Evolutionary conservation across 176 grass and related monocot genomes (phyloP).

Genomic region (Carex cristatella): DNA sequence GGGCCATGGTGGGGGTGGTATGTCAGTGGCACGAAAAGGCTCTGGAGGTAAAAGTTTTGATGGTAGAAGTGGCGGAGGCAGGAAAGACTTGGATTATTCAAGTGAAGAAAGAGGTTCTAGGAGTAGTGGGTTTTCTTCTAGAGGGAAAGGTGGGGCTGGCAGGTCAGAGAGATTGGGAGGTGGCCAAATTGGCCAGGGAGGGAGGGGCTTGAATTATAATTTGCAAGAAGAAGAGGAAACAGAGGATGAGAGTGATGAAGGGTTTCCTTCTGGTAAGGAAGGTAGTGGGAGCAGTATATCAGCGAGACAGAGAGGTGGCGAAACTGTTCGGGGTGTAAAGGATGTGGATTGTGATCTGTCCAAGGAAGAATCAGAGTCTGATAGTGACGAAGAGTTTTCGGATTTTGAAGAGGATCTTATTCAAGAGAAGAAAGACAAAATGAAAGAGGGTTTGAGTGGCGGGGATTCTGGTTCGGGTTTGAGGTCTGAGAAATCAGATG

Average conservation of each 20-base stretch:
- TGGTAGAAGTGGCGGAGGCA: not conserved
- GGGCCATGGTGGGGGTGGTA: conserved; percentile 20
- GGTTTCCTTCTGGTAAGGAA: not conserved
- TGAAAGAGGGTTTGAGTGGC: conserved; percentile 22
- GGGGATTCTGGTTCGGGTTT: not conserved
- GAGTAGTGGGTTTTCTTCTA: not conserved
- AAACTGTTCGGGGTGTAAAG: not conserved
- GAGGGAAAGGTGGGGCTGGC: not conserved
- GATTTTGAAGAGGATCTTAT: conserved; percentile 46
- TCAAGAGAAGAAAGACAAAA: conserved; percentile 21
- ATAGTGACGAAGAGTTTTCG: conserved; percentile 42
- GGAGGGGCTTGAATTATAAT: conserved; percentile 20
- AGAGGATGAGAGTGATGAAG: conserved; percentile 29
- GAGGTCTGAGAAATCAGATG: conserved; percentile 6
- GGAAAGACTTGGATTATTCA: not conserved
- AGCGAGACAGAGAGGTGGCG: not conserved
- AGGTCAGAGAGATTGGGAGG: not conserved
- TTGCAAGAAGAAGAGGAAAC: conserved; percentile 40
- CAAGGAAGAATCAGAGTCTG: conserved; percentile 15
- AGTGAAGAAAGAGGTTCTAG: not conserved
- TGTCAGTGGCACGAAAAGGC: conserved; percentile 24
- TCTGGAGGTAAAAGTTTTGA: conserved; percentile 25
- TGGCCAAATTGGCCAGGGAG: not conserved
- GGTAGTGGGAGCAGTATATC: not conserved
- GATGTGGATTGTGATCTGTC: conserved; percentile 6